Evolutionary conservation across 305 asterid species (phyloP).

Genomic region (Solanum hybrid): DNA sequence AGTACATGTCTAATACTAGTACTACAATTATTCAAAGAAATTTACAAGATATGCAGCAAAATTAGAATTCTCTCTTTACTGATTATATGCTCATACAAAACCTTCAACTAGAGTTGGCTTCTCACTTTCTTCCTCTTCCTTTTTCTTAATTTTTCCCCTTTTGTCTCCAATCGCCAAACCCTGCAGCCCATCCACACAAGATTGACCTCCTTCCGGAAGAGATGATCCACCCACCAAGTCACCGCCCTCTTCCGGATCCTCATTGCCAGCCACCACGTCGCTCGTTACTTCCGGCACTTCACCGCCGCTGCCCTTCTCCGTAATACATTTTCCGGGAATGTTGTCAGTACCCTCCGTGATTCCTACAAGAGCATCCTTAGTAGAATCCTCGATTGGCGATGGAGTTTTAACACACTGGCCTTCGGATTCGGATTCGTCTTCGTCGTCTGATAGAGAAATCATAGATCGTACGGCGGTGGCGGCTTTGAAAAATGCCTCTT

Average conservation of each 20-base stretch:
- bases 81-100: constrained; percentile 8
- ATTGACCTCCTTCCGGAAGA: constrained; percentile 28
- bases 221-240: constrained; percentile 30
- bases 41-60: background rate
- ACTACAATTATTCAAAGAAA: background rate
- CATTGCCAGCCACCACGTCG: constrained; percentile 27
- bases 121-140: constrained; percentile 18
- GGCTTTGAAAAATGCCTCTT: constrained; percentile 73
- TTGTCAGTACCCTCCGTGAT: constrained; percentile 36
- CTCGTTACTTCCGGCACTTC: constrained; percentile 23
- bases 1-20: background rate
- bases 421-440: constrained; percentile 21
- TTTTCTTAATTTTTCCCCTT: constrained; percentile 29
- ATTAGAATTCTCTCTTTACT: background rate
- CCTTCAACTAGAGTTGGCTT: constrained; percentile 47
- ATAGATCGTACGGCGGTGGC: constrained; percentile 60
- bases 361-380: constrained; percentile 49
- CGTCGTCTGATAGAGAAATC: constrained; percentile 37
- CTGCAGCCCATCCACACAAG: constrained; percentile 51
- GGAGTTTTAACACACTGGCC: constrained; percentile 57
- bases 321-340: constrained; percentile 35
- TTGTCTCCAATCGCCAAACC: constrained; percentile 50
- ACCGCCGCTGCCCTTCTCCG: constrained; percentile 41
- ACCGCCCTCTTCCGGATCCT: constrained; percentile 15
- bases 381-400: constrained; percentile 24